Evolutionary conservation across 1,284 basidiomycete genomes (phyloP).

Genomic region (Meira miltonrushii): DNA sequence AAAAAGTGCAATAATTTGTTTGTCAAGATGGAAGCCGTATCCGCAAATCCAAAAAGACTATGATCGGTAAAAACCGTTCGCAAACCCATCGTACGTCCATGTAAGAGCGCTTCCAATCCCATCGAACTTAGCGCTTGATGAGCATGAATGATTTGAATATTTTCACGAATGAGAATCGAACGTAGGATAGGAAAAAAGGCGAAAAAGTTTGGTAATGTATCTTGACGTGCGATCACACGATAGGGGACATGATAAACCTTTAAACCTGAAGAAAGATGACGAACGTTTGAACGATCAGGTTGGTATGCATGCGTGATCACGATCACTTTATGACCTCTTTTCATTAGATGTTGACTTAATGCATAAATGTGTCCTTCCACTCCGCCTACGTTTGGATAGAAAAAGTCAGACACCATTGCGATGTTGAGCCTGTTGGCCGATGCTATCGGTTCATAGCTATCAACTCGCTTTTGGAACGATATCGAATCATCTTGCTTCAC

Average conservation of each 20-base stretch:
- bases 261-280: conserved; percentile 74
- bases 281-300: conserved; percentile 76
- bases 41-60: conserved; percentile 87
- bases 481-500: too few species aligned
- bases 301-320: conserved; percentile 88
- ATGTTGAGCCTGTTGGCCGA: too few species aligned
- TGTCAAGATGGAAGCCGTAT: conserved; percentile 87
- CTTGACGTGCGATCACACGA: conserved; percentile 64
- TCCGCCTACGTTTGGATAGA: conserved; percentile 87
- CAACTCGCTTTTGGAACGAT: too few species aligned
- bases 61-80: conserved; percentile 89
- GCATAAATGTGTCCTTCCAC: conserved; percentile 91
- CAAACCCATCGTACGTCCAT: conserved; percentile 61
- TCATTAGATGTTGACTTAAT: conserved; percentile 62
- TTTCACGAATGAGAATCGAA: conserved; percentile 79
- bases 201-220: conserved; percentile 90
- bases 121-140: conserved; percentile 85
- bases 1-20: conserved; percentile 88
- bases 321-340: conserved; percentile 84
- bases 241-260: conserved; percentile 95
- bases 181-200: conserved; percentile 84
- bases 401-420: conserved; percentile 89
- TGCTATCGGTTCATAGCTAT: too few species aligned
- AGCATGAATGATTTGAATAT: conserved; percentile 80
- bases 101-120: conserved; percentile 85